These are phyloP conservation scores for Teunomyces gatunensis DNA, from an alignment of 805 yeast species.

Conservation along the genomic window DNA sequence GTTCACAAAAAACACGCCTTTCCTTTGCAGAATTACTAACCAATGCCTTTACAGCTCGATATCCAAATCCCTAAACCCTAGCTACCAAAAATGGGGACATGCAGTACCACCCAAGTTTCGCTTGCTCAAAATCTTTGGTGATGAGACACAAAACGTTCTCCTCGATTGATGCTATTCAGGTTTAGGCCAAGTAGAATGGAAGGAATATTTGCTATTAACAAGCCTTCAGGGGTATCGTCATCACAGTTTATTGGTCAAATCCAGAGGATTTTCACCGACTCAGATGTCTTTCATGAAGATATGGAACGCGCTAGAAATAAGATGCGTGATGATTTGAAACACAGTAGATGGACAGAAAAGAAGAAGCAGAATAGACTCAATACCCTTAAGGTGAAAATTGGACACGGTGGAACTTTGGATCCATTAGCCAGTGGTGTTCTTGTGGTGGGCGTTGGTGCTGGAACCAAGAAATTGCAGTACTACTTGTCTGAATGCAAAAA, in stretches of 20 bases:
- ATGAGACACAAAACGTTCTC: not conserved
- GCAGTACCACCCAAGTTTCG: not conserved
- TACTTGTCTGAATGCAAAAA: constrained; percentile 75
- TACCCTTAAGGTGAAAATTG: constrained; percentile 74
- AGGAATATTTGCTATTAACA: constrained; percentile 89
- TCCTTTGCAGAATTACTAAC: constrained; percentile 12
- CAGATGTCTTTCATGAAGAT: constrained; percentile 56
- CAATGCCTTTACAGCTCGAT: constrained; percentile 35
- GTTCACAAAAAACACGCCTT: not conserved
- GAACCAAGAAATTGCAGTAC: constrained; percentile 76
- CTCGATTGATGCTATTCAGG: constrained; percentile 10
- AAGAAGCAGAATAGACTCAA: constrained; percentile 52
- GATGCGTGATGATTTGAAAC: constrained; percentile 39
- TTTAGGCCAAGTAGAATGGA: constrained; percentile 51
- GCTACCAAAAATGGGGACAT: not conserved
- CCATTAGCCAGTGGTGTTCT: constrained; percentile 94
- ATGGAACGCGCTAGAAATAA: constrained; percentile 49
- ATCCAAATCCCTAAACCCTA: constrained; percentile 43
- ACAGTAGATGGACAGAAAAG: constrained; percentile 41
- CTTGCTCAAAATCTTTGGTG: not conserved
- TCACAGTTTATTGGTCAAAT: constrained; percentile 66
- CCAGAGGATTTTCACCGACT: constrained; percentile 59
- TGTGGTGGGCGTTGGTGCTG: constrained; percentile 88
- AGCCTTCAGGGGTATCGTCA: constrained; percentile 84
- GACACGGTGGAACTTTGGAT: constrained; percentile 98